Evolutionary conservation across 805 yeast species (phyloP).

Genomic region (Jamesozyma hellenica): DNA sequence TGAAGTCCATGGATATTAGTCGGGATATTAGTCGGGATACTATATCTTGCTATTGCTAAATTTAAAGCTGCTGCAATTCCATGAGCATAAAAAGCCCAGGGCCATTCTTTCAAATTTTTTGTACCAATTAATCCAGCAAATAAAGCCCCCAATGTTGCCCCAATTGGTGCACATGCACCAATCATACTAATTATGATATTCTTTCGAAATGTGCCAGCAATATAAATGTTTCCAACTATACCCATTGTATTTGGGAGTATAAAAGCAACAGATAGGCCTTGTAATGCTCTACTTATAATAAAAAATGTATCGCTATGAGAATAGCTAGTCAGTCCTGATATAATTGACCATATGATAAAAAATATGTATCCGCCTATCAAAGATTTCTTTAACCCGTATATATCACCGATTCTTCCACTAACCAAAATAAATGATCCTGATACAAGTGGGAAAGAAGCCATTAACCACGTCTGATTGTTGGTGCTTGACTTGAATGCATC

Average conservation of each 20-base stretch:
- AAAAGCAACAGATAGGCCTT: constrained; percentile 54
- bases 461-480: constrained; percentile 46
- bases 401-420: constrained; percentile 64
- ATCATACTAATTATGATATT: constrained; percentile 44
- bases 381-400: constrained; percentile 52
- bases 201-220: constrained; percentile 35
- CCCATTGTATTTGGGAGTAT: constrained; percentile 53
- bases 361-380: constrained; percentile 47
- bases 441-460: constrained; percentile 61
- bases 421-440: constrained; percentile 64
- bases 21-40: constrained; percentile 25
- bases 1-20: constrained; percentile 16
- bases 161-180: constrained; percentile 54
- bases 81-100: constrained; percentile 26
- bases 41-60: constrained; percentile 12
- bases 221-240: constrained; percentile 38
- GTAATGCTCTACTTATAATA: constrained; percentile 45
- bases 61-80: constrained; percentile 15
- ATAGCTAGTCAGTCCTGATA: constrained; percentile 50
- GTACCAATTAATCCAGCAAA: constrained; percentile 39
- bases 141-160: constrained; percentile 45
- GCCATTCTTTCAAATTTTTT: constrained; percentile 14
- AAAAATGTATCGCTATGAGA: constrained; percentile 41
- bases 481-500: constrained; percentile 25
- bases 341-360: constrained; percentile 46